Conservation (phyloP, 148 eudicot species). For the Vaccinium vitisidaea region DNA sequence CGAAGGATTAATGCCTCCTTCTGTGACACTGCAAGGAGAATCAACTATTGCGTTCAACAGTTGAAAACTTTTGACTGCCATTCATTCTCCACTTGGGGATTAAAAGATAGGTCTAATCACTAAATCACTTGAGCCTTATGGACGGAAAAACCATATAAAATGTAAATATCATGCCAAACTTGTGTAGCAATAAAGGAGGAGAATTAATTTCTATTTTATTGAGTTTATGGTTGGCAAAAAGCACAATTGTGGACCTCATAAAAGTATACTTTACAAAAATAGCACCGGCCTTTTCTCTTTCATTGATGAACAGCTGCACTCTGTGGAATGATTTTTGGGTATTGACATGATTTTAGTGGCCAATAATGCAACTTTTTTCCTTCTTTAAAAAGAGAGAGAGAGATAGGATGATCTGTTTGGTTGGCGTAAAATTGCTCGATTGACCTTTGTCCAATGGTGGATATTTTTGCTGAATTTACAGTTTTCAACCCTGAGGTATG, state of each 20-base stretch:
- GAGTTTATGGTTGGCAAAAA: not conserved
- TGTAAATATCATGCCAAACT: not conserved
- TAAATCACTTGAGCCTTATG: not conserved
- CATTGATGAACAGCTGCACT: not conserved
- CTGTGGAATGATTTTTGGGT: not conserved
- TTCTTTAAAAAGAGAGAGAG: not conserved
- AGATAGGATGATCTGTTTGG: not conserved
- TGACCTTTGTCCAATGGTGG: not conserved
- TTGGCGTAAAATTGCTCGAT: not conserved
- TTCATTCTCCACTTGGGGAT: not conserved
- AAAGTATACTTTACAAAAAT: not conserved
- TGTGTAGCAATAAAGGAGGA: not conserved
- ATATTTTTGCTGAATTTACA: not conserved
- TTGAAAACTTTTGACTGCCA: constrained; percentile 5
- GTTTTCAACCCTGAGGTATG: not conserved
- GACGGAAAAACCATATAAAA: not conserved
- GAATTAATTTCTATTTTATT: not conserved
- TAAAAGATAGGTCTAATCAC: not conserved
- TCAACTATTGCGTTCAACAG: not conserved
- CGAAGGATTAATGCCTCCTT: not conserved
- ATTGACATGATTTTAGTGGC: not conserved
- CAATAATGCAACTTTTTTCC: not conserved
- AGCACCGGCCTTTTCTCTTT: not conserved
- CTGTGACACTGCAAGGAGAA: not conserved
- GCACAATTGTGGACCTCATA: not conserved